phyloP scores from a whole-genome alignment of 495 filamentous ascomycete species.

The Aspergillus nanangensis region DNA sequence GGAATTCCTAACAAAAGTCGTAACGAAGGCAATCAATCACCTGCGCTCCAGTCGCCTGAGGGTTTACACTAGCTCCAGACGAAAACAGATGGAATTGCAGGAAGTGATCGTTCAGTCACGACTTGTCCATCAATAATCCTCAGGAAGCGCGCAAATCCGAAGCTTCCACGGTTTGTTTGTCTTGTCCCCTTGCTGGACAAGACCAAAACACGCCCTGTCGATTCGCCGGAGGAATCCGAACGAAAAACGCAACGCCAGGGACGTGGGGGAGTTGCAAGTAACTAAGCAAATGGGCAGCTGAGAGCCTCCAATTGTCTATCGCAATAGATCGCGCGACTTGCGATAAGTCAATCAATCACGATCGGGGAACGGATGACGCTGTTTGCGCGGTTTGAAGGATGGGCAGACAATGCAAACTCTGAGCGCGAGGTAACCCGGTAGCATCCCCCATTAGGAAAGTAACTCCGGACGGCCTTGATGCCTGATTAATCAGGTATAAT shows the following conservation, averaged over 20 bases:
- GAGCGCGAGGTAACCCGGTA: background rate
- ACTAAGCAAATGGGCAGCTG: constrained; percentile 1
- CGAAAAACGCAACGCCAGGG: background rate
- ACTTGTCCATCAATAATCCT: too few species aligned
- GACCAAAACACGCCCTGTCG: background rate
- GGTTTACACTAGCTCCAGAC: too few species aligned
- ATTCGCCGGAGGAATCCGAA: constrained; percentile 1
- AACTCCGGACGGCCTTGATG: background rate
- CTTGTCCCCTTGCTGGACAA: constrained; percentile 3
- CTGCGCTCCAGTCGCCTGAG: too few species aligned
- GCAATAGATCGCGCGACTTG: constrained; percentile 11
- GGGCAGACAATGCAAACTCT: constrained; percentile 48
- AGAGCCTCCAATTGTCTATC: constrained; percentile 4
- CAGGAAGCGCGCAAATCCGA: too few species aligned
- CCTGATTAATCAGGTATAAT: too few species aligned
- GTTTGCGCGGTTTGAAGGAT: constrained; percentile 47
- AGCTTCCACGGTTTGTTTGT: too few species aligned
- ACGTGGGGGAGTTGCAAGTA: background rate
- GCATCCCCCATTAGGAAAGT: background rate
- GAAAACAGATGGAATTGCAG: too few species aligned
- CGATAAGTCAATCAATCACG: constrained; percentile 15
- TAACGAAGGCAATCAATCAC: background rate
- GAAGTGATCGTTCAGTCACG: too few species aligned
- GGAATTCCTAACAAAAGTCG: background rate
- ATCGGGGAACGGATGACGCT: constrained; percentile 23